These are phyloP conservation scores for Ilyonectria robusta DNA, from an alignment of 2,329 filamentous ascomycete genomes.

Conservation along the genomic window DNA sequence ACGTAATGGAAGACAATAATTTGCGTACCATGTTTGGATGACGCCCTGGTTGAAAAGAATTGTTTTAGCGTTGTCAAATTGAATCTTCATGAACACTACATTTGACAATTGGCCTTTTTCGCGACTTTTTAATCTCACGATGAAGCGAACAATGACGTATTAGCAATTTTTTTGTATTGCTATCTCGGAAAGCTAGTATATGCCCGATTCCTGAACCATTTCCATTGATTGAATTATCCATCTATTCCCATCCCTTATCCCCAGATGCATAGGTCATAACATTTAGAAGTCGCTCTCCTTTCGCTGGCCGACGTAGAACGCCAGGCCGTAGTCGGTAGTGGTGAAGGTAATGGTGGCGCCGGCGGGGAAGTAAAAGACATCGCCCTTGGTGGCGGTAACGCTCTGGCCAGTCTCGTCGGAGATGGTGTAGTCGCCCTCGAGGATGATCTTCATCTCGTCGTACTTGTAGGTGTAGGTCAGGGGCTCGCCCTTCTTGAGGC, in stretches of 20 bases:
- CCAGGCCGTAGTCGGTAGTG: slow-evolving; percentile 72
- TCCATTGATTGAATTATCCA: slow-evolving; percentile 29
- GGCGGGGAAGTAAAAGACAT: slow-evolving; percentile 79
- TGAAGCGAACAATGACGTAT: not conserved
- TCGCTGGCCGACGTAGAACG: slow-evolving; percentile 67
- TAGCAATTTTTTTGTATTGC: slow-evolving; percentile 10
- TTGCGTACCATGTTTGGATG: slow-evolving; percentile 53
- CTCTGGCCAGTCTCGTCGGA: slow-evolving; percentile 72
- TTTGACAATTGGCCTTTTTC: not conserved
- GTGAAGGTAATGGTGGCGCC: slow-evolving; percentile 77
- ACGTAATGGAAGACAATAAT: slow-evolving; percentile 57
- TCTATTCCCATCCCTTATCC: slow-evolving; percentile 24
- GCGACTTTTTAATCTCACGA: not conserved
- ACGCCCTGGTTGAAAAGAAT: not conserved
- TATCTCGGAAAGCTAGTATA: slow-evolving; percentile 5
- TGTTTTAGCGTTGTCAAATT: not conserved
- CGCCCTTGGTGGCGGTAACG: slow-evolving; percentile 72
- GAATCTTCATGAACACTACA: not conserved
- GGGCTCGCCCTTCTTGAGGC: slow-evolving; percentile 76
- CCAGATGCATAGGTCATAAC: not conserved
- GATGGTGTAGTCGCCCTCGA: slow-evolving; percentile 77
- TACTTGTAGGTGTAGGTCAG: slow-evolving; percentile 79
- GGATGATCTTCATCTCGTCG: slow-evolving; percentile 82
- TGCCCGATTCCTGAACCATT: not conserved
- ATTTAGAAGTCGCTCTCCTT: slow-evolving; percentile 50